phyloP scores from a whole-genome alignment of 2,329 filamentous ascomycete species.

The Fusarium fujikuroi region DNA sequence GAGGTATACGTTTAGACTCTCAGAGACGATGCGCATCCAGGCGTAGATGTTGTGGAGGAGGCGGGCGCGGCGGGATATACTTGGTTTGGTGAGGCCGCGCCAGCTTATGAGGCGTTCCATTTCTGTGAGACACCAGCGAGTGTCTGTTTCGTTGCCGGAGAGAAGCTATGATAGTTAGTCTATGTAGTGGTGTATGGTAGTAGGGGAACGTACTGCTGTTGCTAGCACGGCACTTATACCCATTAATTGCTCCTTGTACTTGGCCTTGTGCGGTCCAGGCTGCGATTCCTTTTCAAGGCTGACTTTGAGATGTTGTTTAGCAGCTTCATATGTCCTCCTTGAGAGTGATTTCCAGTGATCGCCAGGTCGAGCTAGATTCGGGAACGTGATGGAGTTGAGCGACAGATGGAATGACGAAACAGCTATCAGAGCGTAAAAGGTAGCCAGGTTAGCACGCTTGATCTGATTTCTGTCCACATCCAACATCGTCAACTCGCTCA shows the following conservation, averaged over 20 bases:
- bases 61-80: constrained; percentile 35
- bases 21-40: constrained; percentile 41
- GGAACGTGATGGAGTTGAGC: constrained; percentile 15
- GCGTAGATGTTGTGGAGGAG: constrained; percentile 38
- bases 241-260: constrained; percentile 40
- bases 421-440: constrained; percentile 33
- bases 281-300: constrained; percentile 38
- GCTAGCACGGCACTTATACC: constrained; percentile 34
- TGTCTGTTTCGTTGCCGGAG: constrained; percentile 30
- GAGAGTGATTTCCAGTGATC: constrained; percentile 25
- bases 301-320: constrained; percentile 36
- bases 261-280: constrained; percentile 26
- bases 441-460: constrained; percentile 33
- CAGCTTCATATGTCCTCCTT: constrained; percentile 30
- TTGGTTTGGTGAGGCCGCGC: constrained; percentile 33
- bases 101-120: constrained; percentile 38
- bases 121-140: constrained; percentile 35
- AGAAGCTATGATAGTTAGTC: neutral
- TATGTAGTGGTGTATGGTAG: accelerated
- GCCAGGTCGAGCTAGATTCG: neutral
- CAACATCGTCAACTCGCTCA: constrained; percentile 35
- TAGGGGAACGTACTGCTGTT: constrained; percentile 17
- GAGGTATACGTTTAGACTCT: constrained; percentile 31
- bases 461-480: constrained; percentile 27
- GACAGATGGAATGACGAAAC: constrained; percentile 36